These are phyloP conservation scores for Colletotrichum sp. DNA, from an alignment of 2,329 filamentous ascomycete genomes.

Conservation along the genomic window DNA sequence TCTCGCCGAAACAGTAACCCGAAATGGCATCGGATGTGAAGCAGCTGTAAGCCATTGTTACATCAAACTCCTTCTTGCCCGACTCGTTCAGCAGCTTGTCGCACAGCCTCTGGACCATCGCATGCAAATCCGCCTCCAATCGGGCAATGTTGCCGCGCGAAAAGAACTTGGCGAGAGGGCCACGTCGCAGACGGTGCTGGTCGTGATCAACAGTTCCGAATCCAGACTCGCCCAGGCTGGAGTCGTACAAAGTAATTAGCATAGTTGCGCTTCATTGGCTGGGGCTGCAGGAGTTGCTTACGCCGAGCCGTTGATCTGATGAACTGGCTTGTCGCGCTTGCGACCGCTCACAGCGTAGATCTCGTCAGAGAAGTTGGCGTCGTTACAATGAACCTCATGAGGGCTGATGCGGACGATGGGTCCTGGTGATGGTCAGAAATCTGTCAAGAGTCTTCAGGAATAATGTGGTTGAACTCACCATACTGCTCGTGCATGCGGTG, in stretches of 20 bases:
- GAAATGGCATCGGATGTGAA: conserved; percentile 44
- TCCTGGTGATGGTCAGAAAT: conserved; percentile 20
- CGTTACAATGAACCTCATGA: conserved; percentile 42
- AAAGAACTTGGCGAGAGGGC: conserved; percentile 34
- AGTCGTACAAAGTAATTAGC: neutral
- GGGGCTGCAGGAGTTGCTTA: neutral
- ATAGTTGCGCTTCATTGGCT: neutral
- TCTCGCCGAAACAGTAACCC: conserved; percentile 41
- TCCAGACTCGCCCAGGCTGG: conserved; percentile 22
- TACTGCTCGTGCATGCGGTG: conserved; percentile 40
- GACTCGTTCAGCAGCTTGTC: conserved; percentile 32
- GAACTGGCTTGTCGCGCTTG: conserved; percentile 19
- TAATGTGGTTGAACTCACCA: conserved; percentile 24
- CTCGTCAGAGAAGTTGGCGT: conserved; percentile 39
- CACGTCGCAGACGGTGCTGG: conserved; percentile 29
- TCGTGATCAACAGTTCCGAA: conserved; percentile 31
- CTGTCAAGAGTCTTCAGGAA: neutral
- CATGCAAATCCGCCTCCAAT: conserved; percentile 33
- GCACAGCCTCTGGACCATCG: conserved; percentile 28
- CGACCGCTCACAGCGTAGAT: conserved; percentile 34
- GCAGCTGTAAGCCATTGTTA: conserved; percentile 41
- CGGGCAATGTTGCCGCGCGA: conserved; percentile 30
- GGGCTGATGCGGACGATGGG: conserved; percentile 44
- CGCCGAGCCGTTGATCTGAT: conserved; percentile 23
- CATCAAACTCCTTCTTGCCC: conserved; percentile 31